A percentile compares a stretch with the other conserved stretches of the same genome.
These are phyloP conservation scores for Fusarium penzigii DNA, from an alignment of 2,329 filamentous ascomycete species.

Conservation along the genomic window DNA sequence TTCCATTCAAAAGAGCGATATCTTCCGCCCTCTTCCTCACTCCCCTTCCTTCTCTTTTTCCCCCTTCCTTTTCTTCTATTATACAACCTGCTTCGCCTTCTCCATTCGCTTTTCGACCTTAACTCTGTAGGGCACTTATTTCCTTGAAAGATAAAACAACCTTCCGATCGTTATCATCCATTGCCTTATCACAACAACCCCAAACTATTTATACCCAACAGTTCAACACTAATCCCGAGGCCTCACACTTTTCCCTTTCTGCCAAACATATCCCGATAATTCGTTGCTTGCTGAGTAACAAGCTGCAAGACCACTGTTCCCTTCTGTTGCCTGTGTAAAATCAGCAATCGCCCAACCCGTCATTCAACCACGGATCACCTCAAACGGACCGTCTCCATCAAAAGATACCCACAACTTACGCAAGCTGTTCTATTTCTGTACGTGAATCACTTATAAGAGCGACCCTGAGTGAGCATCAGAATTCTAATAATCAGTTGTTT, in stretches of 20 bases:
- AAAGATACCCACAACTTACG: constrained; percentile 27
- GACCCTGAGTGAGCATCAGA: background rate
- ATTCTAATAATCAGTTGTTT: constrained; percentile 7
- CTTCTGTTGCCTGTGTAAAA: no score
- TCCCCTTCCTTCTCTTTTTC: constrained; percentile 1
- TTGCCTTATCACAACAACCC: background rate
- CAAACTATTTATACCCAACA: background rate
- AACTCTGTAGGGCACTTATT: background rate
- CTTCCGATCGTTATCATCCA: constrained; percentile 14
- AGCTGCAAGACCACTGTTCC: no score
- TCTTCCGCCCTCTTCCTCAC: constrained; percentile 15
- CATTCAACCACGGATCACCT: constrained; percentile 15
- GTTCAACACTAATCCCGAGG: background rate
- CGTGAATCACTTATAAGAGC: constrained; percentile 19
- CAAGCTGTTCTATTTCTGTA: constrained; percentile 25
- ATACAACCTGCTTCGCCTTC: constrained; percentile 9
- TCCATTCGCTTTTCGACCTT: constrained; percentile 5
- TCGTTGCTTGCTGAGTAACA: no score
- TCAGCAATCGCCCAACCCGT: background rate
- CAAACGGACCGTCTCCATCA: constrained; percentile 20
- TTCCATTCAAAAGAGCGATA: constrained; percentile 23
- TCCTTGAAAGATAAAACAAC: background rate
- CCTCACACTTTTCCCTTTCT: background rate
- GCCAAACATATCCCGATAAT: background rate
- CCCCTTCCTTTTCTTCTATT: constrained; percentile 9